Conservation (phyloP, 108 stramenopile genomes). For the Skeletonema menzelii region DNA sequence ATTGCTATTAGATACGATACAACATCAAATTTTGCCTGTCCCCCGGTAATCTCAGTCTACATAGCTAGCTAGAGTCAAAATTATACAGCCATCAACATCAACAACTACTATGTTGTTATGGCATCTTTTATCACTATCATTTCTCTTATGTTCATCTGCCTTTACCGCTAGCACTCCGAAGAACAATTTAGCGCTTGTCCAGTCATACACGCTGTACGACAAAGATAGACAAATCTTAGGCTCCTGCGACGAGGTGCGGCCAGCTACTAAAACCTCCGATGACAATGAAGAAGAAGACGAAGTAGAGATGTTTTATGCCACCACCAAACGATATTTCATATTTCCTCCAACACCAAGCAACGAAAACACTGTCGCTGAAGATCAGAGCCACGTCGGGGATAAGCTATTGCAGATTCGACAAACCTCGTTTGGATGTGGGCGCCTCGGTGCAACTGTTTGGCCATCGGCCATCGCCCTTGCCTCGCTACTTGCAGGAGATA, state of each 20-base stretch:
- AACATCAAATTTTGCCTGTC: too few relatives aligned
- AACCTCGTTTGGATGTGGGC: slow-evolving; percentile 53
- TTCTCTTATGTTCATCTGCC: background rate
- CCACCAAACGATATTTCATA: slow-evolving; percentile 25
- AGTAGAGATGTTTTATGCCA: slow-evolving; percentile 46
- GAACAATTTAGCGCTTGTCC: background rate
- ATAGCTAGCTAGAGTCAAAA: too few relatives aligned
- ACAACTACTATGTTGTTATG: too few relatives aligned
- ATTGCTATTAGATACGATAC: too few relatives aligned
- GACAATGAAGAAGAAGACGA: slow-evolving; percentile 41
- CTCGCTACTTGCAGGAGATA: slow-evolving; percentile 3
- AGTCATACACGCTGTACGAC: slow-evolving; percentile 2
- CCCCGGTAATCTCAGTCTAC: too few relatives aligned
- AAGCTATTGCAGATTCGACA: slow-evolving; percentile 18
- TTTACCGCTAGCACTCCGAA: background rate
- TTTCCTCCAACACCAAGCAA: slow-evolving; percentile 3
- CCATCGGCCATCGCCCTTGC: slow-evolving; percentile 41
- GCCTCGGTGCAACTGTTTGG: slow-evolving; percentile 45
- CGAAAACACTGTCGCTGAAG: background rate
- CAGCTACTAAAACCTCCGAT: background rate
- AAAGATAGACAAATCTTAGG: background rate
- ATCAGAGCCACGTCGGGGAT: background rate
- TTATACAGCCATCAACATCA: too few relatives aligned
- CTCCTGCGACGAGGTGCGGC: background rate
- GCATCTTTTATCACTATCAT: too few relatives aligned